Evolutionary conservation across 106 monocot genomes (phyloP), one percentile per base, ranked within the genome.

Genomic region (Allium cepa): DNA sequence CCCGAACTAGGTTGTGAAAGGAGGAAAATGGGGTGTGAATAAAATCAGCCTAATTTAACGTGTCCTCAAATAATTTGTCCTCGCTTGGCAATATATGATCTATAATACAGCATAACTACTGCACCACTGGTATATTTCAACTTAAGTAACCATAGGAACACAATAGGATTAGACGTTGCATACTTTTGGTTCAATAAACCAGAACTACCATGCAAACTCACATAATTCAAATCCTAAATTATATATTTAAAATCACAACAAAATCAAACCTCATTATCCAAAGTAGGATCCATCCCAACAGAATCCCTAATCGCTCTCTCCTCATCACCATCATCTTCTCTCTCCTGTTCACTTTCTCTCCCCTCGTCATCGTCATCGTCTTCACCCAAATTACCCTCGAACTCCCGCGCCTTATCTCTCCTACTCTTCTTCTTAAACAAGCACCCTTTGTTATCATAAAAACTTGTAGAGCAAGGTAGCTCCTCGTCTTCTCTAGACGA

Each of bases 401-500:
- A 67, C 67, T 67, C 67, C 67, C 67, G 50, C 67, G 26, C 51
- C 67, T 67, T 67, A 14, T 67, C 67, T 11, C 67, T 51, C 67
- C 28, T 67, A 8, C 67, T 67, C 51, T 48, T 51, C 52, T n/a
- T 22, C 67, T 53, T 67, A 27, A 67, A 67, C 67, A 67, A 53
- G 52, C 67, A 67, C 8, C 67, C 67, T 11, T 52, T 52, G 12
- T 53, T 67, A 14, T 67, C 67, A 16, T 76, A 76, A 72, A 85
- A 99, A 2, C 87, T 71, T 11, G 87, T 78, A 11, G 90, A 78
- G 64, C 82, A 84, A 7, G 92, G 97, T 13, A 56, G 70, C 5
- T 89, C 87, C 27, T 78, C 86, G 11, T 92, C 80, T 16, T 75
- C 82, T 26, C 58, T 55, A 46, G 50, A 80, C 36, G 36, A 36